Percentiles rank a stretch among this genome's conserved stretches.
Conservation (phyloP, 2,329 filamentous ascomycete genomes). For the Rhinocladiella mackenziei region DNA sequence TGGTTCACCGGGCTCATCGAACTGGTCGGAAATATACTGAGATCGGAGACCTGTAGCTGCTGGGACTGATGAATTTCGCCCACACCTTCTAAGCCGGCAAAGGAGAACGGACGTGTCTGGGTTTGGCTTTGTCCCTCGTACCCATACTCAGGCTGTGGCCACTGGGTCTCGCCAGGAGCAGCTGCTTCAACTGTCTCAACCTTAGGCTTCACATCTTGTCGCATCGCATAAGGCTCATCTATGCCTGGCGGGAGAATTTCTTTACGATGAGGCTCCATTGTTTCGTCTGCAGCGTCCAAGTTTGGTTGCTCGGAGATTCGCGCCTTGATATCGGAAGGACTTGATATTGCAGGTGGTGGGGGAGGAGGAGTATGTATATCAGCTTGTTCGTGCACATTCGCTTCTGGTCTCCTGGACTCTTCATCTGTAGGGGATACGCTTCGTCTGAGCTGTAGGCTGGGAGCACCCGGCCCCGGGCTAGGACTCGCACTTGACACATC, state of each 20-base stretch:
- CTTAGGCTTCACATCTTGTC: not conserved
- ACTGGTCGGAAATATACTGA: slow-evolving; percentile 8
- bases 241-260: not conserved
- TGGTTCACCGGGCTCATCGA: slow-evolving; percentile 23
- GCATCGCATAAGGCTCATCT: slow-evolving; percentile 5
- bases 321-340: too few species aligned
- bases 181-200: not conserved
- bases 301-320: not conserved
- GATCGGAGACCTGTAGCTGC: not conserved
- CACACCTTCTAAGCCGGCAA: slow-evolving; percentile 16
- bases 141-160: too few species aligned
- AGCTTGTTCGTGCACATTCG: not conserved
- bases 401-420: not conserved
- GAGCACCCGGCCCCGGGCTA: slow-evolving; percentile 7
- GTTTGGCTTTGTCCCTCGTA: too few species aligned
- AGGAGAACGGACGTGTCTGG: slow-evolving; percentile 18
- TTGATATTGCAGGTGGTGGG: too few species aligned
- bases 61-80: slow-evolving; percentile 12
- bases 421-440: slow-evolving; percentile 24
- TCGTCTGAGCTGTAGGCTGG: slow-evolving; percentile 1
- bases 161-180: not conserved
- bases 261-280: not conserved
- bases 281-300: not conserved
- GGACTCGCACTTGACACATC: slow-evolving; percentile 26
- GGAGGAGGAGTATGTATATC: too few species aligned